Conservation (phyloP, 805 yeast genomes). For the Candida andamanensis region DNA sequence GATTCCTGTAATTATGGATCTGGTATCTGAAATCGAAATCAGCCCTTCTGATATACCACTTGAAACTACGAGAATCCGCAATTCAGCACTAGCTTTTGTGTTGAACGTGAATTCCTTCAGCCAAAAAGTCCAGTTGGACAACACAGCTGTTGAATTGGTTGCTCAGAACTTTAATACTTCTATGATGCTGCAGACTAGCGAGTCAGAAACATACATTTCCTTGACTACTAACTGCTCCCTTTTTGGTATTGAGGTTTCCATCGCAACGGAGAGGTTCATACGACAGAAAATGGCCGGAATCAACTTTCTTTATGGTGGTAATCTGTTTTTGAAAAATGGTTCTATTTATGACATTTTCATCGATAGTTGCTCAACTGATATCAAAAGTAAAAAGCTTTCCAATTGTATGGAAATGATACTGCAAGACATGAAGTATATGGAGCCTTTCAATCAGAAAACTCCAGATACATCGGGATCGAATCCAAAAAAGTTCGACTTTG, state of each 20-base stretch:
- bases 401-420: constrained; percentile 1
- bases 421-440: constrained; percentile 8
- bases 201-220: constrained; percentile 1
- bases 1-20: constrained; percentile 1
- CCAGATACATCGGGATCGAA: too few species aligned
- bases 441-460: constrained; percentile 5
- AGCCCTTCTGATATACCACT: too few species aligned
- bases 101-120: constrained; percentile 8
- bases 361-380: constrained; percentile 5
- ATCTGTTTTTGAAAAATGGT: background rate
- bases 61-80: background rate
- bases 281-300: constrained; percentile 5
- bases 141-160: constrained; percentile 1
- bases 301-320: constrained; percentile 6
- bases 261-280: background rate
- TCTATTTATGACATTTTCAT: constrained; percentile 3
- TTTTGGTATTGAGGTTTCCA: background rate
- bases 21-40: too few species aligned
- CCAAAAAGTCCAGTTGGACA: constrained; percentile 3
- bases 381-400: constrained; percentile 3
- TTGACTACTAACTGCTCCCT: constrained; percentile 1
- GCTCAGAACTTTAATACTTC: constrained; percentile 1
- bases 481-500: too few species aligned
- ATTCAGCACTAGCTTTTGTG: constrained; percentile 7
- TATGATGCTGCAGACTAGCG: constrained; percentile 1